A percentile compares a stretch with the other conserved stretches of the same genome.
These are phyloP conservation scores for Carnegiea gigantea DNA, from an alignment of 179 eudicot species.

Conservation along the genomic window DNA sequence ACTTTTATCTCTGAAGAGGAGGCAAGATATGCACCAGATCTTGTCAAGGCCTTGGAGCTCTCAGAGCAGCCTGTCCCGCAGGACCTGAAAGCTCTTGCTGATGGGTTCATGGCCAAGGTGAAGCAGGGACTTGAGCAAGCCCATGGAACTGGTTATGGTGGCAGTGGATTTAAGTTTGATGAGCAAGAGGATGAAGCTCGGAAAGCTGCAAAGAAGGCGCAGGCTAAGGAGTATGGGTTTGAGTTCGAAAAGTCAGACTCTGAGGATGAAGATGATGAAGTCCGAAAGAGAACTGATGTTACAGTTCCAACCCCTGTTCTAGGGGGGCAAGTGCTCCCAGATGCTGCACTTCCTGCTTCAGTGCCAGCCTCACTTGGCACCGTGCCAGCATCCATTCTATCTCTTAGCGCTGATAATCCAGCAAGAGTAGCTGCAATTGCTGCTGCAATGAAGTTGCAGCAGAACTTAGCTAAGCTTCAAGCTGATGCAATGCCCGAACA, in stretches of 20 bases:
- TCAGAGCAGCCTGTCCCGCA: constrained; percentile 87
- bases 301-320: constrained; percentile 22
- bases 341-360: constrained; percentile 40
- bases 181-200: constrained; percentile 96
- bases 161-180: constrained; percentile 87
- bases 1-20: constrained; percentile 85
- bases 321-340: constrained; percentile 31
- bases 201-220: constrained; percentile 92
- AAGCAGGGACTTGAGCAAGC: constrained; percentile 84
- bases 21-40: constrained; percentile 79
- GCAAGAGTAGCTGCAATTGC: constrained; percentile 70
- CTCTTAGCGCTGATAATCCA: constrained; percentile 46
- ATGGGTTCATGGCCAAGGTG: constrained; percentile 79
- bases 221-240: constrained; percentile 85
- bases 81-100: constrained; percentile 81
- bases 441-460: constrained; percentile 77
- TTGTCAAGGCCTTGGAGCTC: constrained; percentile 72
- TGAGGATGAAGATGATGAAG: constrained; percentile 85
- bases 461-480: constrained; percentile 77
- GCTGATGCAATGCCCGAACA: constrained; percentile 91
- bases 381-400: constrained; percentile 28
- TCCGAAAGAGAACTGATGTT: constrained; percentile 46
- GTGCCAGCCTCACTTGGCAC: constrained; percentile 25
- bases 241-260: constrained; percentile 91
- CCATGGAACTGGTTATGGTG: constrained; percentile 93